phyloP scores from a whole-genome alignment of 192 early-diverging fungal species.

The Coemansia sp. region DNA sequence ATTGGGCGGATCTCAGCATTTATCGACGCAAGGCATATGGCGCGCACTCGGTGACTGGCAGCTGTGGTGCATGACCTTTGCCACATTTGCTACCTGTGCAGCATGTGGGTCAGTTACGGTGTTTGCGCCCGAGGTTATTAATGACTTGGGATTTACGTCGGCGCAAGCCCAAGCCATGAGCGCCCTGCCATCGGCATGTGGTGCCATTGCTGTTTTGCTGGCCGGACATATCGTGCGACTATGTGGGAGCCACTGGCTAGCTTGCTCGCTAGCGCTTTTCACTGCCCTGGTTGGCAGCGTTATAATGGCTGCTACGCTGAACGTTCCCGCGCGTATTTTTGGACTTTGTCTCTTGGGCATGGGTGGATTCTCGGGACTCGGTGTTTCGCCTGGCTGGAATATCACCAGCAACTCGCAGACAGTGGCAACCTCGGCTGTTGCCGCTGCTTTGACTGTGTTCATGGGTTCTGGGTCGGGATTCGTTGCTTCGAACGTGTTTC shows the following conservation, averaged over 20 bases:
- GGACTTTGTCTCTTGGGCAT: constrained; percentile 40
- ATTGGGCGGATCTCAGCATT: constrained; percentile 36
- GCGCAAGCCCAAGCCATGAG: constrained; percentile 49
- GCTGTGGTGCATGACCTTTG: constrained; percentile 45
- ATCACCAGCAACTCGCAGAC: constrained; percentile 35
- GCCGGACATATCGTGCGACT: constrained; percentile 15
- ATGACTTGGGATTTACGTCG: constrained; percentile 43
- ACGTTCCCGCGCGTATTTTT: constrained; percentile 25
- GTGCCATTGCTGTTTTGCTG: constrained; percentile 31
- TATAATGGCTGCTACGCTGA: constrained; percentile 31
- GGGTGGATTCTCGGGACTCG: constrained; percentile 38
- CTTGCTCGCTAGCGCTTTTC: constrained; percentile 5
- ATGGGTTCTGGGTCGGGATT: constrained; percentile 31
- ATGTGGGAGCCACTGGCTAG: constrained; percentile 36
- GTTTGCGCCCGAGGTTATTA: constrained; percentile 52
- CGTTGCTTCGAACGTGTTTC: constrained; percentile 45
- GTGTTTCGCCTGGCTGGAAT: constrained; percentile 42
- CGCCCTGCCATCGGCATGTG: constrained; percentile 41
- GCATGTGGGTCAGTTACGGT: constrained; percentile 21
- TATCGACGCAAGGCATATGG: constrained; percentile 14
- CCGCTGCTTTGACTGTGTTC: constrained; percentile 46
- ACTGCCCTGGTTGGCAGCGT: constrained; percentile 22
- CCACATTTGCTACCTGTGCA: constrained; percentile 28
- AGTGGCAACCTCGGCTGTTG: constrained; percentile 42
- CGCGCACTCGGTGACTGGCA: constrained; percentile 44